phyloP scores from a whole-genome alignment of 2,329 filamentous ascomycete species.

The Ustilaginoidea virens region DNA sequence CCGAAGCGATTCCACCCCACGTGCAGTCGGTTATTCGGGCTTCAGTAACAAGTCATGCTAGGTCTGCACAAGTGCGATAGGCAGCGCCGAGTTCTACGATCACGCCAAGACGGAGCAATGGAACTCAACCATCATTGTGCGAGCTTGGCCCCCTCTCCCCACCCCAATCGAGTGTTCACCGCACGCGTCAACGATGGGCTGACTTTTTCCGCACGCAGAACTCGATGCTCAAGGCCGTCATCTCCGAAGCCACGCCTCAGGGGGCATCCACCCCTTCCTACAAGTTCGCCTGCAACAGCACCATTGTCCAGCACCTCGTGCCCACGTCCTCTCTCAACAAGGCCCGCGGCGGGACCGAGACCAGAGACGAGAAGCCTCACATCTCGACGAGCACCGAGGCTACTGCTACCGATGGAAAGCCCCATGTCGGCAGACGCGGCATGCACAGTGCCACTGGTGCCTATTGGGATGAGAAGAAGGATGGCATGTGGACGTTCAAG shows the following conservation, averaged over 20 bases:
- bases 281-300: slow-evolving; percentile 97
- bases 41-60: no score
- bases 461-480: slow-evolving; percentile 83
- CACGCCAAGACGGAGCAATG: slow-evolving; percentile 72
- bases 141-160: no score
- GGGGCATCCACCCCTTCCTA: slow-evolving; percentile 46
- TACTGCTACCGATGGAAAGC: slow-evolving; percentile 46
- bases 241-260: slow-evolving; percentile 53
- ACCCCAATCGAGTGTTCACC: no score
- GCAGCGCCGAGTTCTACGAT: slow-evolving; percentile 64
- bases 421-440: slow-evolving; percentile 69
- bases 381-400: slow-evolving; percentile 38
- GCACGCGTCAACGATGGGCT: no score
- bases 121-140: slow-evolving; percentile 88
- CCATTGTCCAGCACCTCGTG: slow-evolving; percentile 87
- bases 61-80: slow-evolving; percentile 73
- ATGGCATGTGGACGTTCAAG: slow-evolving; percentile 84
- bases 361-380: slow-evolving; percentile 32
- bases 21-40: no score
- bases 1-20: no score
- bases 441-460: slow-evolving; percentile 80
- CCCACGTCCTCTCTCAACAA: slow-evolving; percentile 50
- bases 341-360: slow-evolving; percentile 33
- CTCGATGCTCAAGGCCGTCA: slow-evolving; percentile 60
- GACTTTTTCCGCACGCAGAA: slow-evolving; percentile 32